phyloP scores from a whole-genome alignment of 441 rosid species.

The Erysimum cheiri region DNA sequence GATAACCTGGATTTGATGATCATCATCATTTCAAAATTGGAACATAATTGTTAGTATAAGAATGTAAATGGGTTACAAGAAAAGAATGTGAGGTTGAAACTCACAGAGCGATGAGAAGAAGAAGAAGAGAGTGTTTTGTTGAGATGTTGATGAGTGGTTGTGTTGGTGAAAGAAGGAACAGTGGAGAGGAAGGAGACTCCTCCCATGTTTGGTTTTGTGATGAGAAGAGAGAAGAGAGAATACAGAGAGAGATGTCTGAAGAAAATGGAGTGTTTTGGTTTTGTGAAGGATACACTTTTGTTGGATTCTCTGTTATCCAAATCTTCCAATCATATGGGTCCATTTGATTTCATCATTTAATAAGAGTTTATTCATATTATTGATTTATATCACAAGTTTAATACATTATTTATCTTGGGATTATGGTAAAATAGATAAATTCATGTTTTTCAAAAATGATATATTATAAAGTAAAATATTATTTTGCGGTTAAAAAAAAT shows the following conservation, averaged over 20 bases:
- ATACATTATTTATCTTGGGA: too few relatives aligned
- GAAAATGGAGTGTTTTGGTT: slow-evolving; percentile 29
- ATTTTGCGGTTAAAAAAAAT: too few relatives aligned
- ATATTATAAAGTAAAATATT: too few relatives aligned
- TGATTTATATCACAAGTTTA: background rate
- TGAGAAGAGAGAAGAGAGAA: background rate
- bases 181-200: slow-evolving; percentile 67
- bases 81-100: too few relatives aligned
- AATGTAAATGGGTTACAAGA: too few relatives aligned
- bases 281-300: slow-evolving; percentile 33
- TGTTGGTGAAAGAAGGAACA: slow-evolving; percentile 52
- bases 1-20: slow-evolving; percentile 38
- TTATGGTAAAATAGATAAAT: too few relatives aligned
- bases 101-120: slow-evolving; percentile 42
- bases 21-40: too few relatives aligned
- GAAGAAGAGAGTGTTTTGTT: slow-evolving; percentile 18
- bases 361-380: background rate
- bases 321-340: slow-evolving; percentile 39
- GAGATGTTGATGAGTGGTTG: slow-evolving; percentile 38
- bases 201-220: slow-evolving; percentile 35
- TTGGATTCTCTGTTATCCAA: slow-evolving; percentile 45
- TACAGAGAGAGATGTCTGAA: slow-evolving; percentile 13
- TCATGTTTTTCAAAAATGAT: too few relatives aligned
- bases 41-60: too few relatives aligned
- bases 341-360: slow-evolving; percentile 17